Evolutionary conservation across 371 early-diverging fungal genomes (phyloP), one percentile per base, ranked within the genome.

Genomic region (Mucor racemosus): DNA sequence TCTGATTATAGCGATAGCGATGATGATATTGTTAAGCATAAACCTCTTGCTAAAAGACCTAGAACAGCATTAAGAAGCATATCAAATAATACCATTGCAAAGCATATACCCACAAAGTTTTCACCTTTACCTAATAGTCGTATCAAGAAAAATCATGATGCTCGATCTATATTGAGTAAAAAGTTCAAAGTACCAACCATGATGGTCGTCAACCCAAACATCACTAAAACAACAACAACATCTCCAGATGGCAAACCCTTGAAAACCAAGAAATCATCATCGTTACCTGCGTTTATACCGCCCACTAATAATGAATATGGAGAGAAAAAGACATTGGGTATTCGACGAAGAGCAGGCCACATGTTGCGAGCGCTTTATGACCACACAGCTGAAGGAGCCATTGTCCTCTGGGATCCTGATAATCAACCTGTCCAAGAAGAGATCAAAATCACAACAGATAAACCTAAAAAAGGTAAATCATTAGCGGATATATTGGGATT

Each of bases 361-460:
- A 40, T 62, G 34, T 31, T 62, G 48, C 35, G 92, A 31, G 90
- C 94, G 4, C 81, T 94, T 15, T 92, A 96, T 65, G 96, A 95
- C 61, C 95, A 95, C 15, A 90, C 91, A 11, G 90, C 88, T 10
- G 91, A 91, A 54, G 94, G 87, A 19, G 95, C 98, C 0, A 84
- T 98, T 33, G 86, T 98, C 4, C 76, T 97, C 8, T 95, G 92
- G 79, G 86, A 88, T 41, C 97, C 98, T 9, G 82, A 81, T 15
- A 77, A 80, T 55, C 84, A 85, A 1, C 80, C 78, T 46, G 67
- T 86, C 4, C 44, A 73, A 39, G 72, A 79, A 60, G 67, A 78
- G 39, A 44, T 76, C 17, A 60, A 72, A 46, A 84, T 58, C 46
- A 76, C 58, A 65, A 76, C 50, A 60, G 76, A 26, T 72, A 73